Evolutionary conservation across 1,284 basidiomycete species (phyloP).

Genomic region (Xanthoconium separans): DNA sequence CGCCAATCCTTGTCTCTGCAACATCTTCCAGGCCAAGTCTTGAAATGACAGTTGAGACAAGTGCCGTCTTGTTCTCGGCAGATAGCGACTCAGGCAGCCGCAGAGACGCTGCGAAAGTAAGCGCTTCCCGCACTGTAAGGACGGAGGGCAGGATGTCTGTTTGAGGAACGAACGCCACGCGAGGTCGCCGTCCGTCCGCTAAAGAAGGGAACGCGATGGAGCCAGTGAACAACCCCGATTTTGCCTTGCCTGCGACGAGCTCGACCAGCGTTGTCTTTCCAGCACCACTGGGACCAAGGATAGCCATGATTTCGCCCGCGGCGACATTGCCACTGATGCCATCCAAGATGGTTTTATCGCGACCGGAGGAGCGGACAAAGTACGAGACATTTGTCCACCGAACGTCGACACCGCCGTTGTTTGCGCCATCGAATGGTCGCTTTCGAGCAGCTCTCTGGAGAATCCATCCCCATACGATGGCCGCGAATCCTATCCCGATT

Average conservation of each 20-base stretch:
- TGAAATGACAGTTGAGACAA: constrained; percentile 68
- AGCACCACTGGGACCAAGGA: constrained; percentile 86
- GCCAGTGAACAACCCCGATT: constrained; percentile 70
- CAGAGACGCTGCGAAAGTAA: constrained; percentile 81
- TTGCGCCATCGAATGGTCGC: constrained; percentile 37
- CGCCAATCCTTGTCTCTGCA: constrained; percentile 75
- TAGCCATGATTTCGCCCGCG: constrained; percentile 81
- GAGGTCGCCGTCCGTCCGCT: constrained; percentile 35
- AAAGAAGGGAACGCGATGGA: constrained; percentile 55
- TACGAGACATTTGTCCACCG: constrained; percentile 76
- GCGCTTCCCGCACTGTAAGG: constrained; percentile 80
- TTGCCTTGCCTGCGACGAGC: constrained; percentile 75
- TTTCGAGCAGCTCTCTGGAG: constrained; percentile 61
- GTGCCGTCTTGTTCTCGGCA: constrained; percentile 60
- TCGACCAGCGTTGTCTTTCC: constrained; percentile 87
- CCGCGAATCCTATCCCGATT: constrained; percentile 53
- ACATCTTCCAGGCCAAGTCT: constrained; percentile 75
- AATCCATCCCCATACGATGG: constrained; percentile 61
- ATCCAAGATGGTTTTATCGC: constrained; percentile 73
- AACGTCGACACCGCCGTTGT: constrained; percentile 55
- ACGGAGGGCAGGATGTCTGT: constrained; percentile 78
- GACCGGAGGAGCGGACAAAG: constrained; percentile 42
- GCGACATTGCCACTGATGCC: constrained; percentile 64
- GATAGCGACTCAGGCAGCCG: constrained; percentile 81
- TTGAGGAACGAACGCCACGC: constrained; percentile 85